These are phyloP conservation scores for Pythium grandisporangium DNA, from an alignment of 352 stramenopile genomes.

Conservation along the genomic window DNA sequence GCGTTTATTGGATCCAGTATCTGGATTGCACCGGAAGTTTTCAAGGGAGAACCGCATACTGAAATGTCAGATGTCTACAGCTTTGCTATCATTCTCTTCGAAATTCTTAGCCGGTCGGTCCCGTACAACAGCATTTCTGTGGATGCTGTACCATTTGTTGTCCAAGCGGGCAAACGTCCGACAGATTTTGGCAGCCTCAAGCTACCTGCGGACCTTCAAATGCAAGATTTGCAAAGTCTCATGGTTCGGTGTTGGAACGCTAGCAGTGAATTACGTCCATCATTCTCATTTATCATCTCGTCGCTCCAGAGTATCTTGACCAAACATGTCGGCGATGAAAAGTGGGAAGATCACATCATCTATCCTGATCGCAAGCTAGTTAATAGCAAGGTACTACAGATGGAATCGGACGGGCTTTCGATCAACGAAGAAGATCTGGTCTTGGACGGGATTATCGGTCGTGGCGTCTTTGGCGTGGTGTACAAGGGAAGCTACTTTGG, in stretches of 20 bases:
- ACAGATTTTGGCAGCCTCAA: conserved; percentile 67
- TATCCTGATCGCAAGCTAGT: conserved; percentile 74
- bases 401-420: conserved; percentile 57
- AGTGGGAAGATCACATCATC: conserved; percentile 80
- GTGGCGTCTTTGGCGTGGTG: conserved; percentile 72
- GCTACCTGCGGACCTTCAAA: conserved; percentile 26
- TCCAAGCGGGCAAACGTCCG: conserved; percentile 66
- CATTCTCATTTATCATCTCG: conserved; percentile 79
- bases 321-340: conserved; percentile 62
- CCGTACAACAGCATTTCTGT: conserved; percentile 74
- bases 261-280: conserved; percentile 55
- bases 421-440: conserved; percentile 75
- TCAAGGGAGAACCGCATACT: conserved; percentile 78
- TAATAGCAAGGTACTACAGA: conserved; percentile 25
- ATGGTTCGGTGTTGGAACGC: conserved; percentile 77
- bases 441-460: conserved; percentile 57
- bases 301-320: conserved; percentile 56
- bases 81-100: conserved; percentile 80
- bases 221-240: conserved; percentile 58
- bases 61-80: conserved; percentile 88
- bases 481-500: conserved; percentile 83
- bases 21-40: conserved; percentile 88
- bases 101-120: conserved; percentile 47
- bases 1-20: conserved; percentile 81
- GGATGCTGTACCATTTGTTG: conserved; percentile 75